Conservation (phyloP, 2,329 filamentous ascomycete genomes). For the Ciborinia camelliae region DNA sequence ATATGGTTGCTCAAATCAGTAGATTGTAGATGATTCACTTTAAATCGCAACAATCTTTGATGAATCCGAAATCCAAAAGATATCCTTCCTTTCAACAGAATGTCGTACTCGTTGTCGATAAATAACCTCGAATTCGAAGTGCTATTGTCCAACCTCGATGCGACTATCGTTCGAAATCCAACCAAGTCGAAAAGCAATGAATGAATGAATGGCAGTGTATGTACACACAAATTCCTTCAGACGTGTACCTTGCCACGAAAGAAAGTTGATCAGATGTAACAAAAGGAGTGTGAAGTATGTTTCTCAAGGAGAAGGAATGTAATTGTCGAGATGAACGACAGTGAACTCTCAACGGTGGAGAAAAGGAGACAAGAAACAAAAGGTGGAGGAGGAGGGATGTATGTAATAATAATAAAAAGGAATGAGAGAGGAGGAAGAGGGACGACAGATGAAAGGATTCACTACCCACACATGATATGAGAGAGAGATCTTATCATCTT, state of each 20-base stretch:
- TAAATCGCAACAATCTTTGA: neutral
- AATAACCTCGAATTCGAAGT: neutral
- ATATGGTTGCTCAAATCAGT: neutral
- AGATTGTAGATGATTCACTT: constrained; percentile 7
- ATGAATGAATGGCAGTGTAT: constrained; percentile 7
- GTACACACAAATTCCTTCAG: neutral
- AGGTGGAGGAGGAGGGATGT: neutral
- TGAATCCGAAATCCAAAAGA: neutral
- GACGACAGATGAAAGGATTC: neutral
- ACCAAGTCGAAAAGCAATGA: neutral
- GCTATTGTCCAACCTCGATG: neutral
- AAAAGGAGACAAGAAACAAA: constrained; percentile 3
- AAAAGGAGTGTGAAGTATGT: constrained; percentile 14
- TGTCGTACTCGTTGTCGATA: neutral
- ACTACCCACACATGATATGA: too few relatives aligned
- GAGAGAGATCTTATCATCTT: neutral
- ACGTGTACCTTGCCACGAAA: constrained; percentile 11
- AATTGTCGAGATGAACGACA: neutral
- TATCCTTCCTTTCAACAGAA: neutral
- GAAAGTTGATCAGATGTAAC: neutral
- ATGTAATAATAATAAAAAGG: neutral
- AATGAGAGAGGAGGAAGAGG: neutral
- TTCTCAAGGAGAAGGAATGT: constrained; percentile 7
- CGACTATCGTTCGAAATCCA: neutral
- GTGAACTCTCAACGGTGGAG: neutral